These are phyloP conservation scores for Macrocybe gigantea DNA, from an alignment of 768 basidiomycete genomes.

Conservation along the genomic window DNA sequence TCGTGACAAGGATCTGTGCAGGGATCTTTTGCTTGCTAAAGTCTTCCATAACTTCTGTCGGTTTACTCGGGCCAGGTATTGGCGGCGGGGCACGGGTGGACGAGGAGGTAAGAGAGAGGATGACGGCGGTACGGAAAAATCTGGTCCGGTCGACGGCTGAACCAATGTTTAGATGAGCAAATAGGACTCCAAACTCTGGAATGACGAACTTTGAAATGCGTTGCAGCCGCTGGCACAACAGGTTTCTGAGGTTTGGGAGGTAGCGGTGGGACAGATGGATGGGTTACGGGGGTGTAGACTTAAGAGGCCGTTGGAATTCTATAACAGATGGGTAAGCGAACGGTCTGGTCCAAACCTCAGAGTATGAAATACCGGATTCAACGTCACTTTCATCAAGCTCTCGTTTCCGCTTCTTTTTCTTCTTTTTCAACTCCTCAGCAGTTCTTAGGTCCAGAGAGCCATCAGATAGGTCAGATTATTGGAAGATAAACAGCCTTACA, in stretches of 20 bases:
- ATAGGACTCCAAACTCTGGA: background rate
- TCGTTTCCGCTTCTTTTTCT: slow-evolving; percentile 84
- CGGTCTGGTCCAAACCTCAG: background rate
- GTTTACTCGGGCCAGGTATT: slow-evolving; percentile 75
- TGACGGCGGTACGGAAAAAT: slow-evolving; percentile 52
- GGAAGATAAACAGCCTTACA: slow-evolving; percentile 31
- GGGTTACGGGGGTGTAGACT: slow-evolving; percentile 49
- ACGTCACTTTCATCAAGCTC: slow-evolving; percentile 67
- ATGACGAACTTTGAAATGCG: slow-evolving; percentile 44
- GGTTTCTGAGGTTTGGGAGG: slow-evolving; percentile 56
- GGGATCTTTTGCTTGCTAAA: slow-evolving; percentile 83
- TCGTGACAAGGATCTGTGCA: slow-evolving; percentile 58
- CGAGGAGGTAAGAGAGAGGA: slow-evolving; percentile 50
- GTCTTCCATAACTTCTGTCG: slow-evolving; percentile 81
- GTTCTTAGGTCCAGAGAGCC: slow-evolving; percentile 10
- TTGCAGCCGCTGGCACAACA: slow-evolving; percentile 30
- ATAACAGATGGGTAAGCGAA: too few relatives aligned
- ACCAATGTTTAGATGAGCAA: slow-evolving; percentile 1
- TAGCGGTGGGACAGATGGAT: slow-evolving; percentile 23
- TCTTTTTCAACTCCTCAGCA: slow-evolving; percentile 59
- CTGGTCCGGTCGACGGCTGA: slow-evolving; percentile 37
- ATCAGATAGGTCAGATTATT: slow-evolving; percentile 3
- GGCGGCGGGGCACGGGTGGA: slow-evolving; percentile 61
- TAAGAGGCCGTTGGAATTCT: slow-evolving; percentile 52
- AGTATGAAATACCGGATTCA: slow-evolving; percentile 43